Conservation (phyloP, 2,329 filamentous ascomycete genomes). For the Colletotrichum gloeosporioides region DNA sequence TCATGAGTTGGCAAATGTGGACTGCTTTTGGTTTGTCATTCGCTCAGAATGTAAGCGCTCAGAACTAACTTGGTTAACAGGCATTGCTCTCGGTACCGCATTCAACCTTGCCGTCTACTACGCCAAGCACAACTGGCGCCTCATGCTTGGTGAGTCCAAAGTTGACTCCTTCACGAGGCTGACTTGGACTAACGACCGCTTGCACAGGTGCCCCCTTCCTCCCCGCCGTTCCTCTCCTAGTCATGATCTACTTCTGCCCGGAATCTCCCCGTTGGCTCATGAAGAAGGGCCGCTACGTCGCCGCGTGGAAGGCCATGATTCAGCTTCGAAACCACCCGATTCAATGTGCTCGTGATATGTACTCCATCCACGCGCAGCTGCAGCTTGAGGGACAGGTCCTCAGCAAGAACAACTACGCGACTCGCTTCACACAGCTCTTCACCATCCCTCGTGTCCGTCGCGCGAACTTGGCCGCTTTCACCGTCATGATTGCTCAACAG, state of each 20-base stretch:
- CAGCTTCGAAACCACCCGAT: slow-evolving; percentile 59
- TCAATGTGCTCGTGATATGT: slow-evolving; percentile 66
- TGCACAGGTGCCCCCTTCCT: slow-evolving; percentile 17
- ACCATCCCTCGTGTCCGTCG: slow-evolving; percentile 72
- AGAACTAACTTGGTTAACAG: slow-evolving; percentile 30
- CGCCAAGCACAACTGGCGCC: slow-evolving; percentile 38
- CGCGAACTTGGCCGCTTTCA: slow-evolving; percentile 77
- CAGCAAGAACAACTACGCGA: slow-evolving; percentile 60
- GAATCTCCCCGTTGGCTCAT: slow-evolving; percentile 71
- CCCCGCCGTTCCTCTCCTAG: slow-evolving; percentile 58
- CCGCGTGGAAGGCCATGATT: slow-evolving; percentile 63
- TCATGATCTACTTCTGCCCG: slow-evolving; percentile 69
- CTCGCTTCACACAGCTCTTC: slow-evolving; percentile 69
- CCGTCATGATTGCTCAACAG: slow-evolving; percentile 81
- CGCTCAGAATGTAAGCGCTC: background rate
- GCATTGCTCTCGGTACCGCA: slow-evolving; percentile 56
- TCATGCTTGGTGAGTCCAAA: slow-evolving; percentile 32
- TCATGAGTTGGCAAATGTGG: slow-evolving; percentile 54
- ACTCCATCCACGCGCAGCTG: slow-evolving; percentile 70
- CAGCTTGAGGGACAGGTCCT: slow-evolving; percentile 61
- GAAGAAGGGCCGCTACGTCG: slow-evolving; percentile 66
- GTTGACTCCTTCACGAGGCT: background rate
- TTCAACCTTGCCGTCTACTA: slow-evolving; percentile 56
- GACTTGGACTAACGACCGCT: background rate
- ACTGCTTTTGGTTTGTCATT: slow-evolving; percentile 47